phyloP scores from a whole-genome alignment of 805 yeast genomes.

The Monosporozyma yasuniensis region DNA sequence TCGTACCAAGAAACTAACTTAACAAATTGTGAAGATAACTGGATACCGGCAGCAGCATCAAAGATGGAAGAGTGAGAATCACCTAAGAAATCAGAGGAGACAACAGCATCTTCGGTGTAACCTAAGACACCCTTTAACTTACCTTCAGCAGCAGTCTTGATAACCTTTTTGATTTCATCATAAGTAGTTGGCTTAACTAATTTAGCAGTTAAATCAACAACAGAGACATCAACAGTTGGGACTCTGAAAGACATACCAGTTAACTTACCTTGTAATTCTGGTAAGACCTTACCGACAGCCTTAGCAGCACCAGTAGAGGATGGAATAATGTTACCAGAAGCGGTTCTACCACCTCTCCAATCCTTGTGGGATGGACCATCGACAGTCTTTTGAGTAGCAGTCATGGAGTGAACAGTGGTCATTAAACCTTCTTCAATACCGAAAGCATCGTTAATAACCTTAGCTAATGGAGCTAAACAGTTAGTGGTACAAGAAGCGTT shows the following conservation, averaged over 20 bases:
- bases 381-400: slow-evolving; percentile 65
- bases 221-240: slow-evolving; percentile 64
- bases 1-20: slow-evolving; percentile 67
- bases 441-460: slow-evolving; percentile 54
- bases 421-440: slow-evolving; percentile 66
- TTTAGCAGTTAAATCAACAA: slow-evolving; percentile 61
- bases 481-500: slow-evolving; percentile 69
- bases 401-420: slow-evolving; percentile 67
- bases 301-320: slow-evolving; percentile 71
- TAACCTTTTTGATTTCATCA: slow-evolving; percentile 51
- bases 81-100: slow-evolving; percentile 58
- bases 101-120: slow-evolving; percentile 65
- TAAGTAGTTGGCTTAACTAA: slow-evolving; percentile 48
- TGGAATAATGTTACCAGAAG: slow-evolving; percentile 66
- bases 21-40: slow-evolving; percentile 59
- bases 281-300: slow-evolving; percentile 67
- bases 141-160: slow-evolving; percentile 53
- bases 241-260: slow-evolving; percentile 69
- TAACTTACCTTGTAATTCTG: slow-evolving; percentile 60
- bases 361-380: slow-evolving; percentile 73
- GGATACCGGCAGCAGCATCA: slow-evolving; percentile 62
- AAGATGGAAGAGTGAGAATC: slow-evolving; percentile 56
- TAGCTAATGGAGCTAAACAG: slow-evolving; percentile 67
- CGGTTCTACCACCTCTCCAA: slow-evolving; percentile 77
- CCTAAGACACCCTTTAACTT: slow-evolving; percentile 53